These are phyloP conservation scores for Cytospora schulzeri DNA, from an alignment of 2,329 filamentous ascomycete genomes.

Conservation along the genomic window DNA sequence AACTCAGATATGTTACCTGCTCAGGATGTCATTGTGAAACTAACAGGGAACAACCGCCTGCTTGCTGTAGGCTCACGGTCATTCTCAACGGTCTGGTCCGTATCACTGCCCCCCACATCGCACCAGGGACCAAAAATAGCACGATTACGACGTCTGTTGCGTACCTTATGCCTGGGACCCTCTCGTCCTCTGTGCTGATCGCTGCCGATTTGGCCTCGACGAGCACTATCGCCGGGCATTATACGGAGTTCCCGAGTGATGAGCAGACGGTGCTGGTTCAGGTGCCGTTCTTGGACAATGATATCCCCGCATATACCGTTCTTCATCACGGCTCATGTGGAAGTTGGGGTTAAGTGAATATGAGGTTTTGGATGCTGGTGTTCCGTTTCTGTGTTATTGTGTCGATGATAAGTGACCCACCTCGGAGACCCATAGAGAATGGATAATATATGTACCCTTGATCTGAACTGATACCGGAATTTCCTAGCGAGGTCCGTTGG, in stretches of 20 bases:
- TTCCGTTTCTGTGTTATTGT: not conserved
- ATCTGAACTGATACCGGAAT: no score
- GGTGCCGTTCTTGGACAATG: slow-evolving; percentile 34
- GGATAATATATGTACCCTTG: no score
- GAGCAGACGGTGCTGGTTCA: slow-evolving; percentile 39
- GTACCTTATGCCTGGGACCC: slow-evolving; percentile 37
- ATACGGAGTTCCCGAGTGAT: slow-evolving; percentile 40
- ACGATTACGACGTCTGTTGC: slow-evolving; percentile 30
- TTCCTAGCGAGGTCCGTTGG: no score
- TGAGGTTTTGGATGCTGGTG: not conserved
- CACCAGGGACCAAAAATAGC: slow-evolving; percentile 25
- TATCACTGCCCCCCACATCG: slow-evolving; percentile 34
- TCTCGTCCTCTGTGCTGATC: slow-evolving; percentile 37
- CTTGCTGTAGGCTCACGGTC: slow-evolving; percentile 33
- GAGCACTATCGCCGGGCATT: slow-evolving; percentile 37
- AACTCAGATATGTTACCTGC: no score
- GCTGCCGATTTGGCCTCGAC: slow-evolving; percentile 35
- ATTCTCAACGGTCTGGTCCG: slow-evolving; percentile 39
- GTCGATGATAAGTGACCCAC: no score
- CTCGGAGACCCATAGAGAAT: no score
- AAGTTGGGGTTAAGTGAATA: not conserved
- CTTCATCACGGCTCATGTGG: slow-evolving; percentile 37
- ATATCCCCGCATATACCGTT: slow-evolving; percentile 34
- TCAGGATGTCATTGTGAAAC: not conserved
- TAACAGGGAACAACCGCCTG: not conserved